A percentile compares a stretch with the other conserved stretches of the same genome.
These are phyloP conservation scores for Leucaena leucocephala DNA, from an alignment of 306 rosid genomes.

Conservation along the genomic window DNA sequence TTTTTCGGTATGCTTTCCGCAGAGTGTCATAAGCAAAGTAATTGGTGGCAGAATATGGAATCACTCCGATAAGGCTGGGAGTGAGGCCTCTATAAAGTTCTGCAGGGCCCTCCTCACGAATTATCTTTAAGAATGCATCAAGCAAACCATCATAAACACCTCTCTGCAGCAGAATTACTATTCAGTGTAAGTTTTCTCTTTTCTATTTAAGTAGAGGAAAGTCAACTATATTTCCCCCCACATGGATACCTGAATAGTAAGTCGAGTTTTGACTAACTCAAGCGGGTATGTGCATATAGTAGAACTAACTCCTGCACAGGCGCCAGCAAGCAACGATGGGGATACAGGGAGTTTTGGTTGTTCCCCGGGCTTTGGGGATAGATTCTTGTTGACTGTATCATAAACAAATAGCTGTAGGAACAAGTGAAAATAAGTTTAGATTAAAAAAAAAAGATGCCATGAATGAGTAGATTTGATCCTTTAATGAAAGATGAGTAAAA, in stretches of 20 bases:
- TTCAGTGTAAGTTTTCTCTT: neutral
- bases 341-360: conserved; percentile 72
- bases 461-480: conserved; percentile 14
- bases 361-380: conserved; percentile 81
- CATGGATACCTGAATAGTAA: conserved; percentile 77
- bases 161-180: conserved; percentile 66
- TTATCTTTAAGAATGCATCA: conserved; percentile 80
- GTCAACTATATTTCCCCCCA: neutral
- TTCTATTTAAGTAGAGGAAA: neutral
- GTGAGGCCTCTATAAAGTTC: conserved; percentile 94
- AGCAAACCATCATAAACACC: conserved; percentile 72
- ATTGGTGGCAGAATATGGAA: conserved; percentile 89
- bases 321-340: conserved; percentile 88
- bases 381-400: conserved; percentile 83
- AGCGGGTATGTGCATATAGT: conserved; percentile 89
- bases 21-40: conserved; percentile 89
- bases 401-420: conserved; percentile 87
- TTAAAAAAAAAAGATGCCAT: neutral
- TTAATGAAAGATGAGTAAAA: conserved; percentile 3
- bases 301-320: conserved; percentile 97
- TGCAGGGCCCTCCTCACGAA: conserved; percentile 74
- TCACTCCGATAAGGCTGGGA: conserved; percentile 92
- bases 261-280: conserved; percentile 86
- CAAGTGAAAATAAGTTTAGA: conserved; percentile 33
- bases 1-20: conserved; percentile 77